Conservation (phyloP, 805 yeast genomes). For the Yarrowia phangngaensis region DNA sequence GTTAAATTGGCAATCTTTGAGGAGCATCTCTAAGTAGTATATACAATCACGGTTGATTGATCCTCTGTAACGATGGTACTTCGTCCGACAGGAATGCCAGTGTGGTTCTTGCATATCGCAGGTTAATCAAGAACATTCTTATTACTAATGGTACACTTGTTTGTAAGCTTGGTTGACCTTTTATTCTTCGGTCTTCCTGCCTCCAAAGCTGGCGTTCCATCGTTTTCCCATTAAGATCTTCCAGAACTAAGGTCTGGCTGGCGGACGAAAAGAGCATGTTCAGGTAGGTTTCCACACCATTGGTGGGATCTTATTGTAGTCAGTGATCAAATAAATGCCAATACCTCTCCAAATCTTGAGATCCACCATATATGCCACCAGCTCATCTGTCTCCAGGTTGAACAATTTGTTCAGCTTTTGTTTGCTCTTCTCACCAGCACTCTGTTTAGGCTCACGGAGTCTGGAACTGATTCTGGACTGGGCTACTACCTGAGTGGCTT, state of each 20-base stretch:
- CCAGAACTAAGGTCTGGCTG: constrained; percentile 56
- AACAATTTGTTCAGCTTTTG: constrained; percentile 39
- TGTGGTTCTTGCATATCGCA: too few relatives aligned
- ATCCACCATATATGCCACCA: constrained; percentile 49
- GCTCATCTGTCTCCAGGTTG: constrained; percentile 43
- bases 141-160: too few relatives aligned
- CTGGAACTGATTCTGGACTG: constrained; percentile 37
- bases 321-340: too few relatives aligned
- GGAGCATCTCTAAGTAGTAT: too few relatives aligned
- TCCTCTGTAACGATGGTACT: too few relatives aligned
- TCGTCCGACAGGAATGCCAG: too few relatives aligned
- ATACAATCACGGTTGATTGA: too few relatives aligned
- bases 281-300: constrained; percentile 79
- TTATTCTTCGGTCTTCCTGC: constrained; percentile 68
- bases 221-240: constrained; percentile 50
- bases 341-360: constrained; percentile 56
- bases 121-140: too few relatives aligned
- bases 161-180: too few relatives aligned
- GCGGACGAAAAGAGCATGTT: constrained; percentile 58
- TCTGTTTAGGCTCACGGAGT: constrained; percentile 24
- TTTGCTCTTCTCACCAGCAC: constrained; percentile 31
- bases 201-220: constrained; percentile 55
- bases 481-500: constrained; percentile 41
- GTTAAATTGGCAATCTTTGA: too few relatives aligned
- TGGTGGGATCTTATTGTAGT: constrained; percentile 56